Evolutionary conservation across 2,329 filamentous ascomycete genomes (phyloP), one percentile per base, ranked within the genome.

Genomic region (Akanthomyces uredinophilus): DNA sequence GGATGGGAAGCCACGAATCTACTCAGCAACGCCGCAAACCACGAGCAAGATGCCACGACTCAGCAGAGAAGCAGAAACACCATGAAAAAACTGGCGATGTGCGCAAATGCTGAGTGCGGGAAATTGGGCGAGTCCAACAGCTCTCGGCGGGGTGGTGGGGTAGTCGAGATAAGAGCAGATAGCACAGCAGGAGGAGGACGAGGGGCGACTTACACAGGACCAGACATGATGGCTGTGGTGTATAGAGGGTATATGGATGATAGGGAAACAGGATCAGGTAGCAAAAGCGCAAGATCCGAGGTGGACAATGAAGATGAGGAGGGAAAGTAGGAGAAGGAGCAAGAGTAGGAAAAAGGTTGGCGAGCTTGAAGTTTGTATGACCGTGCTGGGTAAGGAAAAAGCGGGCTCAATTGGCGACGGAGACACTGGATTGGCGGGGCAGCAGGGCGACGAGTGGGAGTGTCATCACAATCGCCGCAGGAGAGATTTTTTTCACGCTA

Each of bases 191-290:
- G 64, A 63, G 60, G 20, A 56, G 39, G 27, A 46, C 11, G 43
- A 44, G 67, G 57, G 61, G 63, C 63, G 66, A 87, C 86, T 87
- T 85, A 88, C 86, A 86, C 84, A 78, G 86, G 77, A 75, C 83
- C 83, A 82, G 84, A 86, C 84, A 87, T 86, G 77, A 77, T 83
- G 77, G 74, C 18, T 50, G 61, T 62, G 54, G n/a, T 59, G 29
- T 58, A 61, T 47, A 20, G 24, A 43, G 51, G 44, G 35, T 49
- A 47, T 44, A 46, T 47, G 27, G 41, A 37, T 52, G 27, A 18
- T 16, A 39, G 20, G 2, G 27, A 8, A 24, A 39, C n/a, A 24
- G 22, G 47, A 44, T 53, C 49, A 53, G 39, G 49, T 27, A 29
- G 27, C 24, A 24, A 10, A 47, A 20, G 41, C 29, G 39, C 50